Evolutionary conservation across 495 filamentous ascomycete species (phyloP).

Genomic region (Neurospora sp.): DNA sequence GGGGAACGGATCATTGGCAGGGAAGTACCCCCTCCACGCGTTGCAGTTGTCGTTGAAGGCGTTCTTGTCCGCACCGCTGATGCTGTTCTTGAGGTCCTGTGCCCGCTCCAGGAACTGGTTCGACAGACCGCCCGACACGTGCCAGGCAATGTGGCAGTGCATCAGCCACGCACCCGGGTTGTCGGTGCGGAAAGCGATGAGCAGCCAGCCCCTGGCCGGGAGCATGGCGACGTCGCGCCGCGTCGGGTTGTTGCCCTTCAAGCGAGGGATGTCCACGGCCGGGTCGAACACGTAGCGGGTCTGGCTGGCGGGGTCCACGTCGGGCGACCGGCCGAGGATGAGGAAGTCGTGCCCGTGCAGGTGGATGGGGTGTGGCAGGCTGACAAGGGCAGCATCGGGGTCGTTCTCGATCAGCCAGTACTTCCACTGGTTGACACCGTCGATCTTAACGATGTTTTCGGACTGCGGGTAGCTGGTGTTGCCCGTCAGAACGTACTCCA

Average conservation of each 20-base stretch:
- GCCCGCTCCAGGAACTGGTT: conserved; percentile 40
- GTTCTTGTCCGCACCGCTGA: conserved; percentile 7
- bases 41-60: conserved; percentile 17
- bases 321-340: conserved; percentile 35
- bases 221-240: conserved; percentile 53
- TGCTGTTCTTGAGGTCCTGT: conserved; percentile 14
- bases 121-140: conserved; percentile 37
- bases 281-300: conserved; percentile 25
- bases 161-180: conserved; percentile 49
- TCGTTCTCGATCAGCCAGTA: conserved; percentile 45
- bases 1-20: conserved; percentile 10
- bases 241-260: conserved; percentile 42
- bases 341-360: conserved; percentile 49
- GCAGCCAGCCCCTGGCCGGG: conserved; percentile 29
- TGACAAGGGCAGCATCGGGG: conserved; percentile 24
- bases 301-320: conserved; percentile 5
- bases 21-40: conserved; percentile 17
- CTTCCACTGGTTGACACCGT: conserved; percentile 32
- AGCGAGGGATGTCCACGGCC: conserved; percentile 8
- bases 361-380: conserved; percentile 37
- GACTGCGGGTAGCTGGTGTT: conserved; percentile 25
- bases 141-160: conserved; percentile 52
- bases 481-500: conserved; percentile 25
- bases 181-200: conserved; percentile 46
- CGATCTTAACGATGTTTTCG: conserved; percentile 29